Conservation (phyloP, 768 basidiomycete genomes). For the Rhizopogon vinicolor region DNA sequence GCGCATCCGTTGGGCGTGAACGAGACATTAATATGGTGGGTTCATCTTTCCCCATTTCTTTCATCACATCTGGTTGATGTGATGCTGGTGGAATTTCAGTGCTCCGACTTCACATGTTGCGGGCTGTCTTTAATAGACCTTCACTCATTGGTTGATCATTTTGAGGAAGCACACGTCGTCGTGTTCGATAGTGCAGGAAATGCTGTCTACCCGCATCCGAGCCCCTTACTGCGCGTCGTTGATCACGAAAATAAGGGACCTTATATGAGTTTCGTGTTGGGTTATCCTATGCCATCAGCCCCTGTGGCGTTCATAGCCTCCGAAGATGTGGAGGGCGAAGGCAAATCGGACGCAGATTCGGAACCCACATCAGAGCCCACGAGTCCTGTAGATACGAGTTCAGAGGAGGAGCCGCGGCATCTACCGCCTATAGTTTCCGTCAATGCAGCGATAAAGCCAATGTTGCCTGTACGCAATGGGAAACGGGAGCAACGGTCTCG, state of each 20-base stretch:
- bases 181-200: conserved; percentile 26
- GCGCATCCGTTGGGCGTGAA: conserved; percentile 7
- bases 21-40: conserved; percentile 14
- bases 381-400: neutral
- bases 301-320: conserved; percentile 2
- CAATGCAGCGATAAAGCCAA: neutral
- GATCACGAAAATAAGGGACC: conserved; percentile 34
- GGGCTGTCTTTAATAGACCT: conserved; percentile 40
- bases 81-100: conserved; percentile 16
- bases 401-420: neutral
- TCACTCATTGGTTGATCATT: conserved; percentile 48
- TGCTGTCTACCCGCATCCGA: conserved; percentile 25
- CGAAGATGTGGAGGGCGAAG: too few relatives aligned
- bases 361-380: neutral
- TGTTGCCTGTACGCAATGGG: neutral
- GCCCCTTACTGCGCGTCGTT: neutral
- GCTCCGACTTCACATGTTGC: conserved; percentile 46
- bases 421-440: too few relatives aligned
- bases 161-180: conserved; percentile 39
- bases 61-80: neutral
- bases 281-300: neutral
- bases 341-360: too few relatives aligned
- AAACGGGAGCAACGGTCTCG: neutral
- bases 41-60: neutral
- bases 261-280: conserved; percentile 41